phyloP scores from a whole-genome alignment of 192 early-diverging fungal species.

The Chytriomyces sp. region DNA sequence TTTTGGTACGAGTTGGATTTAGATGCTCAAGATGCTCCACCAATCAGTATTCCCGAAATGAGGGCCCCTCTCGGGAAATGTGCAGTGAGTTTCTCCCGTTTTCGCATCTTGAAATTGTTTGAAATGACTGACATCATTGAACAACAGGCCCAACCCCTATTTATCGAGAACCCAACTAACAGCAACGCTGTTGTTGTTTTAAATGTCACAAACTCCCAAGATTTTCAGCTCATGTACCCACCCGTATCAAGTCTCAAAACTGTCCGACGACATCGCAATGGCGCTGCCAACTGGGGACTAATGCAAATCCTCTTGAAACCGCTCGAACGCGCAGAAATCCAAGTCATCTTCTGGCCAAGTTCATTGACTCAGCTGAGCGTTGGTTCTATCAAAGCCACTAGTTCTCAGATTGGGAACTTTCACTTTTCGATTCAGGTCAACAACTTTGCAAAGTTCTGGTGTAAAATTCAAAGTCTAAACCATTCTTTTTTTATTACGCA shows the following conservation, averaged over 20 bases:
- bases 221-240: conserved; percentile 49
- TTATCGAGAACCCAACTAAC: conserved; percentile 34
- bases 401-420: conserved; percentile 41
- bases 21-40: conserved; percentile 48
- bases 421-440: conserved; percentile 43
- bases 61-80: conserved; percentile 54
- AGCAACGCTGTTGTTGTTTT: conserved; percentile 27
- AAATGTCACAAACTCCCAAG: conserved; percentile 41
- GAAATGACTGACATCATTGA: background rate
- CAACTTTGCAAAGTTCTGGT: background rate
- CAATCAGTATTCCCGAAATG: conserved; percentile 44
- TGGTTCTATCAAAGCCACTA: conserved; percentile 27
- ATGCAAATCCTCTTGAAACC: conserved; percentile 30
- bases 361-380: conserved; percentile 43
- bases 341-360: conserved; percentile 59
- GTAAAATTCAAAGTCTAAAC: background rate
- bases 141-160: conserved; percentile 37
- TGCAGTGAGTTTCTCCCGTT: conserved; percentile 31
- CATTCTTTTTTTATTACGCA: conserved; percentile 6
- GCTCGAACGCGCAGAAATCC: conserved; percentile 41
- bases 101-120: background rate
- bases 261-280: background rate
- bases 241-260: background rate
- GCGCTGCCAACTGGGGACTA: background rate
- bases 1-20: conserved; percentile 58